These are phyloP conservation scores for Yamadazyma nakazawae DNA, from an alignment of 805 yeast genomes.

Conservation along the genomic window DNA sequence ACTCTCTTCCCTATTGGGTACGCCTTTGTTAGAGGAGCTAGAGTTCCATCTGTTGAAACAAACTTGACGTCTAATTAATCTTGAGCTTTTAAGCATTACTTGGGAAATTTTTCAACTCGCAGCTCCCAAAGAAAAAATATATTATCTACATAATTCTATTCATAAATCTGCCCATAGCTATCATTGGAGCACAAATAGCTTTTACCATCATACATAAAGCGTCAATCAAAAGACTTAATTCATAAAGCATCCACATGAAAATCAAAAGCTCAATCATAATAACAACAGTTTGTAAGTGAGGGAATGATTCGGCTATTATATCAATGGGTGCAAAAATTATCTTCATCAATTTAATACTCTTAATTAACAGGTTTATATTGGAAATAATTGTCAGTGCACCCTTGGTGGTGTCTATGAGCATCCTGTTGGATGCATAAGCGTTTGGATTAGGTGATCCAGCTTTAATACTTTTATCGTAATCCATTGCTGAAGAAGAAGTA, in stretches of 20 bases:
- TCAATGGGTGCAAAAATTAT: slow-evolving; percentile 41
- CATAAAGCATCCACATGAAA: slow-evolving; percentile 41
- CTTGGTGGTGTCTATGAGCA: slow-evolving; percentile 13
- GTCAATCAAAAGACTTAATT: slow-evolving; percentile 38
- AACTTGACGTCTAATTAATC: background rate
- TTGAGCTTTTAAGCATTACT: background rate
- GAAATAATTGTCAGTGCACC: slow-evolving; percentile 25
- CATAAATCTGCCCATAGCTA: slow-evolving; percentile 43
- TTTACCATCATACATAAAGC: slow-evolving; percentile 44
- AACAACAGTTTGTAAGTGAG: slow-evolving; percentile 37
- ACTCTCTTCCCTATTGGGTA: background rate
- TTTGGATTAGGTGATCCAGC: background rate
- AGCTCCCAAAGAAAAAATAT: background rate
- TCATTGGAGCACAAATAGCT: slow-evolving; percentile 46
- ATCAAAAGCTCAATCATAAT: slow-evolving; percentile 36
- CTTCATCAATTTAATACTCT: slow-evolving; percentile 33
- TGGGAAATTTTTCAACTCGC: slow-evolving; percentile 1
- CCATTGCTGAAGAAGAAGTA: slow-evolving; percentile 17
- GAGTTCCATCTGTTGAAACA: slow-evolving; percentile 1
- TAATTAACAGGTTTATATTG: slow-evolving; percentile 31
- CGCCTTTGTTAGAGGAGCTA: background rate
- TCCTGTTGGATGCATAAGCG: background rate
- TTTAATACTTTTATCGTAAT: background rate
- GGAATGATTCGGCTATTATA: slow-evolving; percentile 33
- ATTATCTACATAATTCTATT: slow-evolving; percentile 33